Evolutionary conservation across 257 asterid species (phyloP).

Genomic region (Penstemon eatonii): DNA sequence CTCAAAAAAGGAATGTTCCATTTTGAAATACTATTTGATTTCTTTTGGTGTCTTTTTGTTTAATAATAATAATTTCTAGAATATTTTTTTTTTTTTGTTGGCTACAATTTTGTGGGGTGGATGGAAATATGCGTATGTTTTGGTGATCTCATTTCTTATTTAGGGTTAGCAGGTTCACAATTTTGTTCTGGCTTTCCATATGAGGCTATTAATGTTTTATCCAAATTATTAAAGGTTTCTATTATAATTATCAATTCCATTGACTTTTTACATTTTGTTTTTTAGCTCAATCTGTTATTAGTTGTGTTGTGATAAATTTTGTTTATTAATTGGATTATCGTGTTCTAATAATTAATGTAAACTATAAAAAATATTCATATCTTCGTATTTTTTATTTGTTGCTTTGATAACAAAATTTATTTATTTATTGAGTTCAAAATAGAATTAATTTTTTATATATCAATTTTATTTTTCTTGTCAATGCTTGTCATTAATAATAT

Average conservation of each 20-base stretch:
- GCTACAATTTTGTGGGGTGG: neutral
- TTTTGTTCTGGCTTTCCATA: conserved; percentile 29
- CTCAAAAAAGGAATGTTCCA: conserved; percentile 31
- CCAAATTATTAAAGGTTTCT: neutral
- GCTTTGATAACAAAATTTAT: too few relatives aligned
- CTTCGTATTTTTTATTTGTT: too few relatives aligned
- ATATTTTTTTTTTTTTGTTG: neutral
- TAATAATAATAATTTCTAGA: conserved; percentile 4
- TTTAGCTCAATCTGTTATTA: neutral
- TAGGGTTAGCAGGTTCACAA: conserved; percentile 32
- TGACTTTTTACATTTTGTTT: neutral
- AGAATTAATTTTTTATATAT: too few relatives aligned
- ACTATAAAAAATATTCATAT: too few relatives aligned
- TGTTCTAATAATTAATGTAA: too few relatives aligned
- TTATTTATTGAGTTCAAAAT: too few relatives aligned
- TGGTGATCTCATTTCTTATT: neutral
- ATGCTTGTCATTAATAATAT: too few relatives aligned
- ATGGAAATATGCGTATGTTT: conserved; percentile 28
- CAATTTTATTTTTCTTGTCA: too few relatives aligned
- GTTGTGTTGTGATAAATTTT: too few relatives aligned
- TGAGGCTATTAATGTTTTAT: conserved; percentile 8
- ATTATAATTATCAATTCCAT: neutral
- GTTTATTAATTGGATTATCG: too few relatives aligned
- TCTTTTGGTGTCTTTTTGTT: neutral
- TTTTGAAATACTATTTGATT: conserved; percentile 17